A percentile compares a stretch with the other conserved stretches of the same genome.
Conservation (phyloP, 352 stramenopile species). For the Peronospora tabacina region DNA sequence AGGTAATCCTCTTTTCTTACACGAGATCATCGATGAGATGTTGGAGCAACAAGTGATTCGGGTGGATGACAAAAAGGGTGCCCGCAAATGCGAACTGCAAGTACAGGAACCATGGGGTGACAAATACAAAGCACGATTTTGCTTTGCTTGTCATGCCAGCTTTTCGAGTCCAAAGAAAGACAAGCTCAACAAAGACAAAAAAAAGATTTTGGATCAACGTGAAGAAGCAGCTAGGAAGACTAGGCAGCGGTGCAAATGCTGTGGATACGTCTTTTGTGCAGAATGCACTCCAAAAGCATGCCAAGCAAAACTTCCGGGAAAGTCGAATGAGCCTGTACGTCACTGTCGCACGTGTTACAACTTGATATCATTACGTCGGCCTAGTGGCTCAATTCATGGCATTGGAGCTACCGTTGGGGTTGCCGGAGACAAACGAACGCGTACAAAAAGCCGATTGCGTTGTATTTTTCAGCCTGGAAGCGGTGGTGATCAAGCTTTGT, state of each 20-base stretch:
- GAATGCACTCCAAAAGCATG: conserved; percentile 73
- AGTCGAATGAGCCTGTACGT: conserved; percentile 47
- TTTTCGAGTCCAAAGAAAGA: conserved; percentile 44
- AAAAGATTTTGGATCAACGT: conserved; percentile 11
- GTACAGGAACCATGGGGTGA: conserved; percentile 78
- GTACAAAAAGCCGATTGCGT: conserved; percentile 44
- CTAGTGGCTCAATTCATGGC: conserved; percentile 43
- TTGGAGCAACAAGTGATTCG: conserved; percentile 66
- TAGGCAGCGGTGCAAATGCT: conserved; percentile 76
- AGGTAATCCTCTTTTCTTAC: conserved; percentile 77
- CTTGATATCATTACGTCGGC: conserved; percentile 53
- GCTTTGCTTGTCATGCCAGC: conserved; percentile 65
- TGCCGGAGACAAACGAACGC: conserved; percentile 22
- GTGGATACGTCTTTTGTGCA: conserved; percentile 75
- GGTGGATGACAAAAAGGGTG: conserved; percentile 41
- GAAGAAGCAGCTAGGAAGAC: conserved; percentile 18
- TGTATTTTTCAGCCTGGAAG: conserved; percentile 49
- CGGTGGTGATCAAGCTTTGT: conserved; percentile 12
- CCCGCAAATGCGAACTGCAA: conserved; percentile 49
- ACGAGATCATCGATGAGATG: conserved; percentile 84
- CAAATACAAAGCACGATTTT: conserved; percentile 59
- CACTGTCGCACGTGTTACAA: conserved; percentile 76
- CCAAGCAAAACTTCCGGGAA: conserved; percentile 55
- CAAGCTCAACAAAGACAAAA: conserved; percentile 11
- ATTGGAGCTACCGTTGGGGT: conserved; percentile 27